Conservation (phyloP, 1,284 basidiomycete species). For the Austroboletus novae-zelandiae region DNA sequence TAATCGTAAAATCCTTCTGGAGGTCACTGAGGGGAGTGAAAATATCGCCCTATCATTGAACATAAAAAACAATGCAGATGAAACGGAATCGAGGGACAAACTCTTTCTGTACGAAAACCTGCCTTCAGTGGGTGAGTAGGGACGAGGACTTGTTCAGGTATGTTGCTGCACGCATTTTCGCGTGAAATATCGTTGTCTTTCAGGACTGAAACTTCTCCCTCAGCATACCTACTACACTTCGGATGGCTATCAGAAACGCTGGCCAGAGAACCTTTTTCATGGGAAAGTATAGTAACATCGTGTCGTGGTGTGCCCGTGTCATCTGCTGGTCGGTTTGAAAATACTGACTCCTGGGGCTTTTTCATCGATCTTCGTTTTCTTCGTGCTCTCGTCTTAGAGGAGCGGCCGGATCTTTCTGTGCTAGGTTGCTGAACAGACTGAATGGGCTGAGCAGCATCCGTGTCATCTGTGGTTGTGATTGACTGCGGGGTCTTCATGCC, state of each 20-base stretch:
- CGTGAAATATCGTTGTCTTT: background rate
- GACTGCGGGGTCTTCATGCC: background rate
- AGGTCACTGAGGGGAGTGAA: slow-evolving; percentile 28
- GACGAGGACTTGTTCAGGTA: background rate
- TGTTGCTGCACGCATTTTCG: background rate
- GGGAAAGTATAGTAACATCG: background rate
- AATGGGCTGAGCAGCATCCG: slow-evolving; percentile 1
- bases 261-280: slow-evolving; percentile 4
- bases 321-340: background rate
- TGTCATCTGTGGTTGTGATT: background rate
- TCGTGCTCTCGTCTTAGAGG: slow-evolving; percentile 8
- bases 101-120: slow-evolving; percentile 29
- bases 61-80: background rate
- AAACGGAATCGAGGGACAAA: slow-evolving; percentile 9
- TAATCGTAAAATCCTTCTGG: slow-evolving; percentile 19
- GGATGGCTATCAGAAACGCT: background rate
- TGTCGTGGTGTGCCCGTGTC: background rate
- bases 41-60: slow-evolving; percentile 26
- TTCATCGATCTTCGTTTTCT: slow-evolving; percentile 18
- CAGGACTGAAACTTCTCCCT: background rate
- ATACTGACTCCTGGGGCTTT: slow-evolving; percentile 4
- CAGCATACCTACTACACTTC: background rate
- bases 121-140: slow-evolving; percentile 10
- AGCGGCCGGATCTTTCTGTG: background rate
- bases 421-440: background rate